Evolutionary conservation across 768 basidiomycete genomes (phyloP), one percentile per base, ranked within the genome.

Genomic region (Infundibulicybe gibba): DNA sequence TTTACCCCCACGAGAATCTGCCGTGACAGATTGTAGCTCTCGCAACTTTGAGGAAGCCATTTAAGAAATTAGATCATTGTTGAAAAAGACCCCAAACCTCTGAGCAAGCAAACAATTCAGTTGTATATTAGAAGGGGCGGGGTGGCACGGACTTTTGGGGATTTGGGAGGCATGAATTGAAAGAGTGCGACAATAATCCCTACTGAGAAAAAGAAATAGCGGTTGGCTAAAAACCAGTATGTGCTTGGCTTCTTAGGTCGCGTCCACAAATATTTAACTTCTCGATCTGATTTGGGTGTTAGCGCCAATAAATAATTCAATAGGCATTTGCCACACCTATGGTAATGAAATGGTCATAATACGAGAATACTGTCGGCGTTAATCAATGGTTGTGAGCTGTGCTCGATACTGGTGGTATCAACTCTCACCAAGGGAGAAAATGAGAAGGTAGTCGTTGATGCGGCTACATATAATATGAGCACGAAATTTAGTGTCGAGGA

Each of bases 191-290:
- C 61, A 6, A 51, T 54, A 14, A 70, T 54, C 40, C 67, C 68
- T 20, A 68, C 71, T 34, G 74, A 57, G 43, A 76, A 63, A 2
- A 72, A 64, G 25, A 74, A 51, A 45, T 81, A 81, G 5, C 79
- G 73, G 49, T 77, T 77, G 32, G 74, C 40, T 41, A 75, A 70
- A 57, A 80, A 80, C 54, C 70, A 65, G 32, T 67, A 65, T 2
- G 73, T 63, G 44, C 73, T 70, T 8, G 51, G 42, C 1, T 59
- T 64, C 45, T 68, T 69, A 1, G 67, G 68, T 39, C 66, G 62
- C 44, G 58, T 58, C 79, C 79, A 81, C 5, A 81, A 53, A 43
- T 67, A 65, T 14, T 62, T 54, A 32, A 75, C 55, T 52, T 80
- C 78, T 43, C 58, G 51, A 4, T 59, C 71, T 72, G 38, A 13